Base-by-base conservation (phyloP, 108 stramenopile species). In the Nannochloropsis salina region DNA sequence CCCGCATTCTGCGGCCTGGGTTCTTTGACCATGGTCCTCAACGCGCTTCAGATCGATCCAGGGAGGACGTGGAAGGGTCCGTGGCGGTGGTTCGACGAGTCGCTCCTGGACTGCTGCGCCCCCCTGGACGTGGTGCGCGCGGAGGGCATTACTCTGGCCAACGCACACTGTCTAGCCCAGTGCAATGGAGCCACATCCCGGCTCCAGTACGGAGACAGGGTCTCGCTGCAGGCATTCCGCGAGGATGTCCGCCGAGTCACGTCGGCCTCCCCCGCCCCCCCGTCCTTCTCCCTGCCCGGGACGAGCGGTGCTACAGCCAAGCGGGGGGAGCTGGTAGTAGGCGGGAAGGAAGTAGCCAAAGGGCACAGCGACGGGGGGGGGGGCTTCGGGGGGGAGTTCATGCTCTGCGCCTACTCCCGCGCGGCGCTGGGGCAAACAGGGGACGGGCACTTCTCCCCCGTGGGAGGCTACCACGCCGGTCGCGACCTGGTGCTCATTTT, bases 81-180 rank as follows among this genome's bases (percentile, higher is more conserved):
- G 15, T 98, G 97, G 97, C 90, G 97, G 79, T 98, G 94, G 92
- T 97, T 93, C 89, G 86, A 92, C 84, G 97, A 97, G 91, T 95
- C 94, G 20, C 94, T 97, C 86, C 93, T 98, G 15, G 79, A 92
- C 79, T 97, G 96, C 89, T 98, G 96, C 89, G 88, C 93, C 31
- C 61, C 90, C 41, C 31, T 90, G 41, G 90, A 90, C 45, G 90
- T 89, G 9, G 86, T 92, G 20, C 43, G 80, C 45, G 41, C 41
- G 42, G 42, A 86, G 79, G 92, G 92, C 61, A 92, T 92, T 41
- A 43, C 85, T 5, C 42, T 43, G 44, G 8, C 47, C 3, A 51
- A 90, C 86, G 43, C 89, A 85, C 61, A 43, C 43, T 91, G 91
- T 80, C 89, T 92, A 45, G 91, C 90, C 8, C 86, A 86, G 31